Base-by-base conservation (phyloP, 169 alveolate species). In the Cryptosporidium baileyi region DNA sequence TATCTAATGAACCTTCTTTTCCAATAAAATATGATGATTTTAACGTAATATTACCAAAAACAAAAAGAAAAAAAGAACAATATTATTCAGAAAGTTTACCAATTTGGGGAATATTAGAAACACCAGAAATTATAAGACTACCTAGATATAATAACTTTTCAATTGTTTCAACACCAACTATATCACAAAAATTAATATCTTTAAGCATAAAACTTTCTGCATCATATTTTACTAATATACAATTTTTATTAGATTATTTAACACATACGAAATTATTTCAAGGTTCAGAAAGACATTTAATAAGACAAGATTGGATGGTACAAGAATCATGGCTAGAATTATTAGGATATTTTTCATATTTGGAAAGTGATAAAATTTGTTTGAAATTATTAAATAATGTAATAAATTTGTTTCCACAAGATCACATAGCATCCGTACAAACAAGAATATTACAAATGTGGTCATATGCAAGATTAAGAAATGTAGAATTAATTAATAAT, bases 131-230 rank as follows among this genome's bases (percentile, higher is more conserved):
- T 5, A 74, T 74, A 51, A 74, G 49, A 36, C 54, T 74, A 26
- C 85, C 85, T 30, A 74, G 85, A 41, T 74, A 54, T 41, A 74
- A 74, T 47, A 74, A 54, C 40, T 74, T 74, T 74, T 74, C 85
- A 24, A 49, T 74, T 2, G 49, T 74, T n/a, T 74, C 85, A n/a
- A 74, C 85, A 13, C 85, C 85, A 41, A 74, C 85, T n/a, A 41
- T 57, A 40, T 74, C 85, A 51, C 85, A 74, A 74, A 74, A 54
- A 28, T 17, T 74, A 17, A 74, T 74, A n/a, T 51, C 85, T 32
- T 9, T 74, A 34, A 74, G 85, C 54, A 74, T 74, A 22, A 74
- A 74, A 54, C 57, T 74, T 22, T 74, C 85, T 22, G 85, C 67
- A 54, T 41, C 67, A 13, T 74, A 54, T 74, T 51, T 57, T 36